Evolutionary conservation across 2,329 filamentous ascomycete species (phyloP).

Genomic region (Fusarium solani-melongenae): DNA sequence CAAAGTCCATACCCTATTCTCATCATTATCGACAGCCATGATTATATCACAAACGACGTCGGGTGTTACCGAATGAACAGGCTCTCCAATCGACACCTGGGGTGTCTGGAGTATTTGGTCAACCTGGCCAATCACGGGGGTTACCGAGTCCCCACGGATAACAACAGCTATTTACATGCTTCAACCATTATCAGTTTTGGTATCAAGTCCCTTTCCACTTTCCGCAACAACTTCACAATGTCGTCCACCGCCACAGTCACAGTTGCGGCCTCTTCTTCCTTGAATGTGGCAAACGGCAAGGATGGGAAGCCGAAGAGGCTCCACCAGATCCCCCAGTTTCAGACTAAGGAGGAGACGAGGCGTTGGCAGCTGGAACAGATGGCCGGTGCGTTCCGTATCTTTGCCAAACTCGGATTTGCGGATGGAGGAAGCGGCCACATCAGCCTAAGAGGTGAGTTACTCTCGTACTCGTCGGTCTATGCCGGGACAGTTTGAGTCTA

Average conservation of each 20-base stretch:
- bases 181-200: not conserved
- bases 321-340: constrained; percentile 33
- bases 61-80: not conserved
- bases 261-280: not conserved
- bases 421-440: constrained; percentile 61
- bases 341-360: constrained; percentile 37
- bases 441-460: constrained; percentile 45
- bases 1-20: not conserved
- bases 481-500: constrained; percentile 1
- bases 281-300: constrained; percentile 19
- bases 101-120: not conserved
- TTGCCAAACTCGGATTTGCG: constrained; percentile 56
- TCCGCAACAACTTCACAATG: constrained; percentile 3
- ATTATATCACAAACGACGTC: not conserved
- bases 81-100: not conserved
- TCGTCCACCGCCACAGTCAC: constrained; percentile 19
- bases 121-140: constrained; percentile 17
- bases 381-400: constrained; percentile 59
- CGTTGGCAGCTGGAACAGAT: constrained; percentile 52
- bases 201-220: not conserved
- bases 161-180: not conserved
- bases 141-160: constrained; percentile 4
- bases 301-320: constrained; percentile 29
- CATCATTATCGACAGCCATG: not conserved
- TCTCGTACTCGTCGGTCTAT: not conserved